These are phyloP conservation scores for Malassezia cuniculi DNA, from an alignment of 1,284 basidiomycete genomes.

Conservation along the genomic window DNA sequence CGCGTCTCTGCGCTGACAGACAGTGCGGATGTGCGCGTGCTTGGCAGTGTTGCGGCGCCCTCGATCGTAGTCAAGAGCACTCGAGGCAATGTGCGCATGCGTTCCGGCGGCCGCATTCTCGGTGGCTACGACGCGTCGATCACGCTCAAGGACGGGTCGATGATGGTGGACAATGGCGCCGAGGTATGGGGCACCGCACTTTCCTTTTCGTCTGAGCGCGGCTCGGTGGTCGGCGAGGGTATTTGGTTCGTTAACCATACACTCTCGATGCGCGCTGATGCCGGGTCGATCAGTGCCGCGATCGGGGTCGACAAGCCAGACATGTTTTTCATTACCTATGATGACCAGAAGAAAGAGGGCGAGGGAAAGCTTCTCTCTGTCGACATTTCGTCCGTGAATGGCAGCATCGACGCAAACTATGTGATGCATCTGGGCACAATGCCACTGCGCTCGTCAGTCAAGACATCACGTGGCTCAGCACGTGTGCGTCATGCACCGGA, in stretches of 20 bases:
- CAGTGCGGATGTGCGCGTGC: too few species aligned
- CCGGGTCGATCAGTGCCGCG: constrained; percentile 20
- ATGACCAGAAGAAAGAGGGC: constrained; percentile 15
- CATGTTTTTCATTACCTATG: constrained; percentile 7
- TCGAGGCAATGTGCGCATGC: too few species aligned
- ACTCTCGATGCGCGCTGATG: constrained; percentile 14
- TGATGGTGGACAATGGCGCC: background rate
- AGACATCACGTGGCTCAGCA: constrained; percentile 16
- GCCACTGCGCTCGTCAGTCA: constrained; percentile 18
- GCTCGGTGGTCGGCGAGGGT: constrained; percentile 3
- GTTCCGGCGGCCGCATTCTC: too few species aligned
- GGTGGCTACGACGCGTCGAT: too few species aligned
- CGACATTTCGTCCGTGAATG: constrained; percentile 17
- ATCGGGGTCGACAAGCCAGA: constrained; percentile 21
- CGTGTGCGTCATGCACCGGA: constrained; percentile 16
- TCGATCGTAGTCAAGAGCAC: too few species aligned
- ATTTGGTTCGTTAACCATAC: constrained; percentile 22
- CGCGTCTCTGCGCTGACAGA: too few species aligned
- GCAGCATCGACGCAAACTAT: constrained; percentile 21
- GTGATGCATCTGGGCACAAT: constrained; percentile 17
- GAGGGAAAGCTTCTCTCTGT: constrained; percentile 17
- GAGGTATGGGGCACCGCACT: background rate
- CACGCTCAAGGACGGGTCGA: too few species aligned
- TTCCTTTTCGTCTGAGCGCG: too few species aligned
- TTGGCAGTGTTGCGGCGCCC: too few species aligned